phyloP scores from a whole-genome alignment of 164 flowering plant genomes.

The Tetrastigma voinierianum region DNA sequence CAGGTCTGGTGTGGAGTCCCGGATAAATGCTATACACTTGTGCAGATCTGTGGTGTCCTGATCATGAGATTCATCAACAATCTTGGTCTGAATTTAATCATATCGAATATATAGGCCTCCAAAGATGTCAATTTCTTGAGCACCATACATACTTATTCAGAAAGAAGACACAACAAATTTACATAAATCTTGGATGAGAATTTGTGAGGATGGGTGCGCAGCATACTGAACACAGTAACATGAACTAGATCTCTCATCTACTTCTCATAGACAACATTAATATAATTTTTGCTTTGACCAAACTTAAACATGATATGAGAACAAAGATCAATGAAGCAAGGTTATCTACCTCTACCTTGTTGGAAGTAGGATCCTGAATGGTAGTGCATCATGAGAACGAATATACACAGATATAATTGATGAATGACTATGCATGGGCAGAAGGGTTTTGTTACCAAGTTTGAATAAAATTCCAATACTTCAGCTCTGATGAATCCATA shows the following conservation, averaged over 20 bases:
- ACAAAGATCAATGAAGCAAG: background rate
- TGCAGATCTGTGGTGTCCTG: slow-evolving; percentile 95
- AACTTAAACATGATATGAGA: background rate
- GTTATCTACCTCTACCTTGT: too few relatives aligned
- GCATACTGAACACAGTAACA: too few relatives aligned
- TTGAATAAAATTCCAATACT: slow-evolving; percentile 64
- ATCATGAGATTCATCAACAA: slow-evolving; percentile 71
- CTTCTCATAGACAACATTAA: too few relatives aligned
- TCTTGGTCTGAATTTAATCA: slow-evolving; percentile 52
- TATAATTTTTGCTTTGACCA: background rate
- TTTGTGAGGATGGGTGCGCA: background rate
- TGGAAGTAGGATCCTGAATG: background rate
- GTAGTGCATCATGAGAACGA: too few relatives aligned
- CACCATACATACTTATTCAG: background rate
- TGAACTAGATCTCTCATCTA: background rate
- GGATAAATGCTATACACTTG: slow-evolving; percentile 64
- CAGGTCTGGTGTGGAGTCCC: slow-evolving; percentile 29
- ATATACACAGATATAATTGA: too few relatives aligned
- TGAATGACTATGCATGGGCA: background rate
- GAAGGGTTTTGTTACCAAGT: slow-evolving; percentile 35
- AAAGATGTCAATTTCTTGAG: background rate
- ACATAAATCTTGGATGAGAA: background rate
- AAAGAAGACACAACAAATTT: background rate
- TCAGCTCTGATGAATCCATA: slow-evolving; percentile 88
- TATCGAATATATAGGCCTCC: background rate